phyloP scores from a whole-genome alignment of 1,284 basidiomycete species.

The Microbotryomycetes sp. region DNA sequence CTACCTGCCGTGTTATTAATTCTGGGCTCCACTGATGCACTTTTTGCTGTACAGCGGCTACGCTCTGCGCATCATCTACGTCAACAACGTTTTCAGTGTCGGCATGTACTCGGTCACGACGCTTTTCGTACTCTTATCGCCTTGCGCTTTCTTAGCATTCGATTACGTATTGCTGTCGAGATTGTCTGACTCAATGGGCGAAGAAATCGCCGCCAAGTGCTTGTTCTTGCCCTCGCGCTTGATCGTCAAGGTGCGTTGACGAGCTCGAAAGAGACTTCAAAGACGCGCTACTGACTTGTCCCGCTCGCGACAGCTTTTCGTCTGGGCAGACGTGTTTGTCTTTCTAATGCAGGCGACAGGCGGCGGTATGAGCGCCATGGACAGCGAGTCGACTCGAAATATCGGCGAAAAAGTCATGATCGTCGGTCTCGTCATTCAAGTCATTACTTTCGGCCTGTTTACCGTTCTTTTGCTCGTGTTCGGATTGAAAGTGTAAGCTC shows the following conservation, averaged over 20 bases:
- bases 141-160: constrained; percentile 29
- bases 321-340: constrained; percentile 34
- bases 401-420: constrained; percentile 9
- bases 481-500: constrained; percentile 18
- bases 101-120: constrained; percentile 17
- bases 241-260: constrained; percentile 9
- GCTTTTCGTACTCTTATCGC: constrained; percentile 27
- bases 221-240: constrained; percentile 16
- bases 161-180: constrained; percentile 23
- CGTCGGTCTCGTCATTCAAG: constrained; percentile 27
- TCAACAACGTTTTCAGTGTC: neutral
- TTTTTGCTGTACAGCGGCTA: constrained; percentile 6
- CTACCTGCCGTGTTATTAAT: too few relatives aligned
- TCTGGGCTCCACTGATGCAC: neutral
- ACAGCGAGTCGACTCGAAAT: neutral
- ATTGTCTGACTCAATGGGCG: constrained; percentile 9
- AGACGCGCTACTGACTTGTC: constrained; percentile 16
- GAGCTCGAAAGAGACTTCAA: constrained; percentile 1
- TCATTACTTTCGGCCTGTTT: constrained; percentile 27
- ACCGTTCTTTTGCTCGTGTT: constrained; percentile 22
- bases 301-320: constrained; percentile 31
- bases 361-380: constrained; percentile 20
- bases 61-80: constrained; percentile 7
- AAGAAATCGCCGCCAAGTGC: neutral
- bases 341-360: constrained; percentile 35